A percentile compares a stretch with the other conserved stretches of the same genome.
phyloP scores from a whole-genome alignment of 192 early-diverging fungal genomes.

The Gryganskiella cystojenkinii region DNA sequence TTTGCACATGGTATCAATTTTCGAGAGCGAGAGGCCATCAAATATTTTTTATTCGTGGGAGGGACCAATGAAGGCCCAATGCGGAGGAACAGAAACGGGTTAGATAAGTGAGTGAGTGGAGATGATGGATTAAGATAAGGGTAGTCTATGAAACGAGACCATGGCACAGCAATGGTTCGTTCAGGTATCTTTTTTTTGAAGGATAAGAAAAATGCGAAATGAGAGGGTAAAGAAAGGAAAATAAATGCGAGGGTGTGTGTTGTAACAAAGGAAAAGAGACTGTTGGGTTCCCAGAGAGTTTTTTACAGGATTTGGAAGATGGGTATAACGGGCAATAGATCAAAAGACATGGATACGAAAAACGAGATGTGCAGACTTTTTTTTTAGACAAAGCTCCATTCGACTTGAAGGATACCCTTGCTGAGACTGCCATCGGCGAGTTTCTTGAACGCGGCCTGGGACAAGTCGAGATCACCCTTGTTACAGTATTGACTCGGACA shows the following conservation, averaged over 20 bases:
- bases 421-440: slow-evolving; percentile 19
- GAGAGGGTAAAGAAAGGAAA: background rate
- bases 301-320: background rate
- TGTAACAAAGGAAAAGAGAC: background rate
- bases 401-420: slow-evolving; percentile 20
- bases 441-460: slow-evolving; percentile 51
- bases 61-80: too few species aligned
- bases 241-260: background rate
- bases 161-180: too few species aligned
- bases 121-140: too few species aligned
- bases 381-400: slow-evolving; percentile 34
- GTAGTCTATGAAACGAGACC: too few species aligned
- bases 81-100: too few species aligned
- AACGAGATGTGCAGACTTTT: background rate
- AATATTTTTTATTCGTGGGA: too few species aligned
- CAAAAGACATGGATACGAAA: background rate
- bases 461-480: slow-evolving; percentile 39
- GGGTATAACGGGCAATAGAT: background rate
- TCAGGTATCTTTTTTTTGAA: too few species aligned
- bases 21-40: too few species aligned
- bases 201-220: background rate
- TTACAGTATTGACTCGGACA: slow-evolving; percentile 39
- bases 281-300: slow-evolving; percentile 5
- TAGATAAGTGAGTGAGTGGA: too few species aligned
- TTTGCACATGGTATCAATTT: too few species aligned